Evolutionary conservation across 106 monocot genomes (phyloP).

Genomic region (Acorus calamus): DNA sequence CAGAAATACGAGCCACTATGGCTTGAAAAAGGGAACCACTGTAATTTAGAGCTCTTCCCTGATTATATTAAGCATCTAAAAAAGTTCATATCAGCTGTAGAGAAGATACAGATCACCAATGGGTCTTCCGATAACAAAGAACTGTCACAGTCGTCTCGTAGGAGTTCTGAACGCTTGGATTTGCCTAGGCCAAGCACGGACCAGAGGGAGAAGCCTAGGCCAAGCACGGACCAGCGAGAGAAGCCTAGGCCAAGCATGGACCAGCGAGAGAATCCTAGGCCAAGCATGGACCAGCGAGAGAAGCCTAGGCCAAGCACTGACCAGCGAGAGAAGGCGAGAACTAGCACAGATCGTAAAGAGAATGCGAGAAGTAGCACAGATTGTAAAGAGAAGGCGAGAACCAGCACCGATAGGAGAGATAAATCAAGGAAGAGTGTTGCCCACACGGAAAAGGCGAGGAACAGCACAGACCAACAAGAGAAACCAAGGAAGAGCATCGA

Average conservation of each 20-base stretch:
- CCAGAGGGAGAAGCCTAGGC: too few species aligned
- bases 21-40: constrained; percentile 63
- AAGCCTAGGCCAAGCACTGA: constrained; percentile 15
- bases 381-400: constrained; percentile 33
- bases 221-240: too few species aligned
- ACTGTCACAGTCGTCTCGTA: constrained; percentile 9
- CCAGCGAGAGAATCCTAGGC: constrained; percentile 7
- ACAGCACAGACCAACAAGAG: constrained; percentile 46
- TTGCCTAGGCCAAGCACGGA: background rate
- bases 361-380: constrained; percentile 39
- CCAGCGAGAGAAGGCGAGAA: constrained; percentile 24
- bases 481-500: constrained; percentile 82
- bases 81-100: constrained; percentile 50
- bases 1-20: constrained; percentile 75
- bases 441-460: constrained; percentile 29
- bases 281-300: constrained; percentile 26
- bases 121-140: constrained; percentile 7
- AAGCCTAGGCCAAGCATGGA: too few species aligned
- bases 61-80: constrained; percentile 66
- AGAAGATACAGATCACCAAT: constrained; percentile 24
- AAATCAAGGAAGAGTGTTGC: constrained; percentile 49
- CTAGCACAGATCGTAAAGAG: constrained; percentile 32
- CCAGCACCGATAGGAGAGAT: constrained; percentile 46
- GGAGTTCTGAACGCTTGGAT: constrained; percentile 17
- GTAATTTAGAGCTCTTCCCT: constrained; percentile 69